Percentiles rank a stretch among this genome's conserved stretches.
Conservation (phyloP, 495 filamentous ascomycete species). For the Extremus antarcticus region DNA sequence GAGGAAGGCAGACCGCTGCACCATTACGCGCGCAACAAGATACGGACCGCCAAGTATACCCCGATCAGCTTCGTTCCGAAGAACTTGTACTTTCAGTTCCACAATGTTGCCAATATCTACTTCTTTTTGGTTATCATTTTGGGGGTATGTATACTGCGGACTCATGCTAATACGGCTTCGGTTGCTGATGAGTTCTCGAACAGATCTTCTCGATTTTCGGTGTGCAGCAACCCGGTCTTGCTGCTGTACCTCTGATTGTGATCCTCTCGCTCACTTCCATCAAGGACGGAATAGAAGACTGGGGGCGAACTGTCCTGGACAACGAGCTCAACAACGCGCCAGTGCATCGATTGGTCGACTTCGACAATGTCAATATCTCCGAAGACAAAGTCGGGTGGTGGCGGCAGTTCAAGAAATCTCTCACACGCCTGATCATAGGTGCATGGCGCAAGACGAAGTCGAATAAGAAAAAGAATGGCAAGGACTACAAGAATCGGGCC, state of each 20-base stretch:
- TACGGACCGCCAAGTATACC: slow-evolving; percentile 94
- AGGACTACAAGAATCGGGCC: slow-evolving; percentile 35
- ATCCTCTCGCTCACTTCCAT: slow-evolving; percentile 85
- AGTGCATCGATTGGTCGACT: slow-evolving; percentile 77
- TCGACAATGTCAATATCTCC: slow-evolving; percentile 85
- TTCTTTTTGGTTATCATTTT: slow-evolving; percentile 96
- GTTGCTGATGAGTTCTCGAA: slow-evolving; percentile 3
- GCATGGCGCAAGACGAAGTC: slow-evolving; percentile 45
- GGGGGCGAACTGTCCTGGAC: slow-evolving; percentile 81
- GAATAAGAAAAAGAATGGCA: slow-evolving; percentile 30
- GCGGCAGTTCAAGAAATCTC: slow-evolving; percentile 88
- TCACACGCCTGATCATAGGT: slow-evolving; percentile 48
- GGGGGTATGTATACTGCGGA: slow-evolving; percentile 49
- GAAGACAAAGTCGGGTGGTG: slow-evolving; percentile 77
- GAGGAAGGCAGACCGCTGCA: slow-evolving; percentile 64
- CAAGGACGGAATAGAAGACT: slow-evolving; percentile 98
- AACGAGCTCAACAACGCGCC: slow-evolving; percentile 94
- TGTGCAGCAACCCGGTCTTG: slow-evolving; percentile 77
- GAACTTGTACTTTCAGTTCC: slow-evolving; percentile 93
- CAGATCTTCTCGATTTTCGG: slow-evolving; percentile 97
- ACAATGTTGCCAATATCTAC: slow-evolving; percentile 97
- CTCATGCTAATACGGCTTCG: neutral
- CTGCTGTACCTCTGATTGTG: slow-evolving; percentile 83
- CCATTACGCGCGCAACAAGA: slow-evolving; percentile 83
- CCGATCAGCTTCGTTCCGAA: slow-evolving; percentile 94